Evolutionary conservation across 2,329 filamentous ascomycete genomes (phyloP).

Genomic region (Chaetomium sp.): DNA sequence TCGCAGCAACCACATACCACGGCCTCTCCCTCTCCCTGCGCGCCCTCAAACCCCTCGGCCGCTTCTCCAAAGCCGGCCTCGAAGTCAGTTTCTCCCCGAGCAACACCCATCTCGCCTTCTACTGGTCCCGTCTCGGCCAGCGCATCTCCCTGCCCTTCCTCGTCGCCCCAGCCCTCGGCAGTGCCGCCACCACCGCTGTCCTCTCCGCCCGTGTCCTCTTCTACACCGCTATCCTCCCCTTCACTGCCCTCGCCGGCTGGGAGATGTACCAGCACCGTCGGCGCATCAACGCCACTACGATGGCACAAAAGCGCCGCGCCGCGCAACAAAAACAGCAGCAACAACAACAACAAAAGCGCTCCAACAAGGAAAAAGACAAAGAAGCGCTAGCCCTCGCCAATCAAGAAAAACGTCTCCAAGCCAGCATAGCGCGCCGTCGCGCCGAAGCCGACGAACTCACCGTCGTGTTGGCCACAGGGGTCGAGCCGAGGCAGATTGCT

Average conservation of each 20-base stretch:
- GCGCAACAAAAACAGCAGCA: not conserved
- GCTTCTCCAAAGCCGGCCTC: conserved; percentile 38
- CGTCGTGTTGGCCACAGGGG: conserved; percentile 35
- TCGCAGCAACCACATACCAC: conserved; percentile 32
- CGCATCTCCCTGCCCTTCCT: conserved; percentile 40
- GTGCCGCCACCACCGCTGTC: conserved; percentile 19
- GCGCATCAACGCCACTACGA: not conserved
- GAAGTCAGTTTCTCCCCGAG: conserved; percentile 38
- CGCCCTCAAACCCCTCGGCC: conserved; percentile 36
- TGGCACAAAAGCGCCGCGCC: no score
- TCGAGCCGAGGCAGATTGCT: conserved; percentile 33
- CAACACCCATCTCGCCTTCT: conserved; percentile 39
- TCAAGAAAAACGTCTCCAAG: conserved; percentile 16
- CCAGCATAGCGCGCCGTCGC: conserved; percentile 30
- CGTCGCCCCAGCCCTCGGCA: conserved; percentile 23
- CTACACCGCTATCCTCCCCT: conserved; percentile 35
- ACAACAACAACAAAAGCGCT: not conserved
- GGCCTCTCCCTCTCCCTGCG: conserved; percentile 38
- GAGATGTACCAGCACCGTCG: conserved; percentile 27
- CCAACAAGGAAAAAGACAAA: not conserved
- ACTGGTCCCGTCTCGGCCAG: conserved; percentile 42
- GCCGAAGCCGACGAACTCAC: conserved; percentile 41
- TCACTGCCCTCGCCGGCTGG: conserved; percentile 34
- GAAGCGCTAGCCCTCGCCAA: no score
- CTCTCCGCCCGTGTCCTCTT: conserved; percentile 30